phyloP scores from a whole-genome alignment of 768 basidiomycete species.

The Gymnopilus dilepis region DNA sequence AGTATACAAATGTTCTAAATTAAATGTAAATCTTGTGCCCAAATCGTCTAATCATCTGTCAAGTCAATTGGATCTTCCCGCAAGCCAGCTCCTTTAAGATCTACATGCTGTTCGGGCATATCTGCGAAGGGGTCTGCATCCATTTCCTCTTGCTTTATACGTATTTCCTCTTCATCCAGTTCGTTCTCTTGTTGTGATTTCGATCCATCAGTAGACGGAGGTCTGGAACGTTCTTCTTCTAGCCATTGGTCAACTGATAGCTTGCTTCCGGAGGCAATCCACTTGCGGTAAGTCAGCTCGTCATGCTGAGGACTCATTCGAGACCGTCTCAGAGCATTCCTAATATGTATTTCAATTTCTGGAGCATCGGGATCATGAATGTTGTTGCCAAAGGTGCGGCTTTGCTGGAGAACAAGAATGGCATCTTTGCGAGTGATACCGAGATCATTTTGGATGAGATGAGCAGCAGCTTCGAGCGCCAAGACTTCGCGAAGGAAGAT shows the following conservation, averaged over 20 bases:
- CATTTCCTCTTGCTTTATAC: conserved; percentile 5
- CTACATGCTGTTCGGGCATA: neutral
- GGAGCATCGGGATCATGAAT: neutral
- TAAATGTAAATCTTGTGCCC: too few species aligned
- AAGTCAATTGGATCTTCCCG: conserved; percentile 3
- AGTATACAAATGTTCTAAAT: too few species aligned
- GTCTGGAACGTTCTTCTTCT: neutral
- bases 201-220: too few species aligned
- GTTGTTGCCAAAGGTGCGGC: neutral
- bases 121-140: neutral
- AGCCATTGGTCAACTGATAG: neutral
- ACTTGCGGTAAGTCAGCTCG: neutral
- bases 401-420: conserved; percentile 2
- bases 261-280: conserved; percentile 1
- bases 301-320: neutral
- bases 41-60: neutral
- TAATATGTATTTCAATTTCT: neutral
- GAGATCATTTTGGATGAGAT: conserved; percentile 2
- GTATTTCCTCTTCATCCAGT: neutral
- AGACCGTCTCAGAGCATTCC: neutral
- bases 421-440: neutral
- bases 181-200: neutral
- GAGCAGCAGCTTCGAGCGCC: neutral
- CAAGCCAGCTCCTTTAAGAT: neutral
- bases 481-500: conserved; percentile 1